Base-by-base conservation (phyloP, 352 stramenopile genomes). In the Pythium phragmitis region DNA sequence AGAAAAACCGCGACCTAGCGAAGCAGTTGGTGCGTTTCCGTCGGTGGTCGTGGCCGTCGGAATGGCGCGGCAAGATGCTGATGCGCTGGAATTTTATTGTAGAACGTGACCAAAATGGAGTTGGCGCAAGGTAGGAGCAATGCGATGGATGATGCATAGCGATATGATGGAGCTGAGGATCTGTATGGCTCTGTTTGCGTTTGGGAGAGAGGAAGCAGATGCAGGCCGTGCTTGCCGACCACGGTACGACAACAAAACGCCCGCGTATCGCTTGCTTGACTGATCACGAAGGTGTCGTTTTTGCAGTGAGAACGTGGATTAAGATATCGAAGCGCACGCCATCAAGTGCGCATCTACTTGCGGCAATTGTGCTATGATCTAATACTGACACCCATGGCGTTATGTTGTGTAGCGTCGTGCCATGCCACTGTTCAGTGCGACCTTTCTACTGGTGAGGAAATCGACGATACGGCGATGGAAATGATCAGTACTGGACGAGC, bases 81-180 rank as follows among this genome's bases (percentile, higher is more conserved):
- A 37, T 34, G 47, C 11, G 11, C 11, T 6, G 34, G 11, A 39
- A 19, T 6, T n/a, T 34, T 13, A 0, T n/a, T 16, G 12, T 21
- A 91, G 82, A 91, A 86, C 57, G 57, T 67, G 45, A 74, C 64
- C 43, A 87, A 84, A 26, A 73, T 82, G 58, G 82, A 89, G 36
- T 65, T 88, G 45, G 73, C 70, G 14, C 17, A 30, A 13, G 45
- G 45, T 50, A 30, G 71, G 68, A 79, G 75, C 80, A 82, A 26
- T 46, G 52, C 11, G 8, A 12, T 16, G 11, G 16, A 13, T 7
- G 16, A 28, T 64, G 55, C 19, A 12, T 12, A 1, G 3, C n/a
- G 3, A 28, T 17, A 21, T 7, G 55, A n/a, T 19, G 37, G 57
- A 23, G 52, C 26, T 21, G 5, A 21, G n/a, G n/a, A 50, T 33